Conservation (phyloP, 2,329 filamentous ascomycete species). For the Fusarium setosum region DNA sequence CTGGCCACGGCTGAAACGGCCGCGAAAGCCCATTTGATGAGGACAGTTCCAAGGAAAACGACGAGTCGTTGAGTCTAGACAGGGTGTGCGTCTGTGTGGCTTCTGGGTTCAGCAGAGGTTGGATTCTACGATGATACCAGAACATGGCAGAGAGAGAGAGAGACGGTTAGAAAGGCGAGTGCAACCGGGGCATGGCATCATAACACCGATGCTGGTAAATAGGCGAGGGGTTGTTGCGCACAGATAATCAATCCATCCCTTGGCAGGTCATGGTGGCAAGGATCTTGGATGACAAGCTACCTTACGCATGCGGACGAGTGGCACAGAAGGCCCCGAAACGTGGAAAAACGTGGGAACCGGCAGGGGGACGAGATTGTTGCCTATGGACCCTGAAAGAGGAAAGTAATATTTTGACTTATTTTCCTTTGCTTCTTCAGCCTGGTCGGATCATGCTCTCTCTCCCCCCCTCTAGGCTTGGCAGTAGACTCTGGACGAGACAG, state of each 20-base stretch:
- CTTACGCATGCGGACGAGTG: slow-evolving; percentile 12
- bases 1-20: slow-evolving; percentile 37
- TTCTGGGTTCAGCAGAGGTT: neutral
- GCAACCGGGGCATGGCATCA: slow-evolving; percentile 9
- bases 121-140: neutral
- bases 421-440: neutral
- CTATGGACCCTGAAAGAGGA: slow-evolving; percentile 18
- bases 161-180: no score
- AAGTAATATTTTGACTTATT: neutral
- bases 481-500: no score
- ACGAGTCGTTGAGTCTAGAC: neutral
- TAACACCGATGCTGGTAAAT: slow-evolving; percentile 9
- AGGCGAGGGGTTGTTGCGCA: slow-evolving; percentile 14
- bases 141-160: neutral
- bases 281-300: slow-evolving; percentile 1
- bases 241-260: neutral
- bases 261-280: slow-evolving; percentile 12
- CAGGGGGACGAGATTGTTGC: slow-evolving; percentile 16
- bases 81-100: no score
- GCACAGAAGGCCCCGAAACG: slow-evolving; percentile 18
- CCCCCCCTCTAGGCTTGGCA: neutral
- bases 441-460: neutral
- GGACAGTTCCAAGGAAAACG: neutral
- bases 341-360: slow-evolving; percentile 29
- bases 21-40: slow-evolving; percentile 10